Evolutionary conservation across 2,329 filamentous ascomycete species (phyloP), one percentile per base, ranked within the genome.

Genomic region (Xylariaceae sp.): DNA sequence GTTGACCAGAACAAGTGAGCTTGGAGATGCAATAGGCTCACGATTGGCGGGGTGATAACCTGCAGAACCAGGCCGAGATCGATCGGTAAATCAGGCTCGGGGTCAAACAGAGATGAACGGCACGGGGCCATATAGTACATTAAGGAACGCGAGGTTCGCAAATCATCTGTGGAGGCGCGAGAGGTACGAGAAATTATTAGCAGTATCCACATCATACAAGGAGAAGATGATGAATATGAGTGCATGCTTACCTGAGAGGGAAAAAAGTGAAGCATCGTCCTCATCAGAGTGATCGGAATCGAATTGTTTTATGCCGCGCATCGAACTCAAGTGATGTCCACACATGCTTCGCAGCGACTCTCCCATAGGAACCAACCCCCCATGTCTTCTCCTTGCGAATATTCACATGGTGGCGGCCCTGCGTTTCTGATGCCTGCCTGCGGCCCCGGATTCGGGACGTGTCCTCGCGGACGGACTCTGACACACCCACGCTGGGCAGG

Each of bases 331-430:
- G 87, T 89, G 81, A 83, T 81, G 63, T 65, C 71, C 78, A 79
- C 78, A 90, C 87, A 82, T 91, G 90, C 87, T 91, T 86, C 87
- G 86, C 87, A 89, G 85, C 76, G 83, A 81, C 87, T 87, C 77
- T 85, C 85, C 87, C 87, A 93, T 83, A 87, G 85, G 81, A 73
- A 75, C 61, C 54, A 61, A 48, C 49, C 59, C 57, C 59, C 41
- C 44, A 42, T 57, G 47, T 58, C 58, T 59, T 64, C 62, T 60
- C 64, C 63, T 51, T 49, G 37, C 47, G 54, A 53, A 51, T 59
- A 60, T 53, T 29, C 51, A 58, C 55, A 48, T 47, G 47, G 49
- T 49, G 55, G 52, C 57, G 67, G 63, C 68, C 79, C 81, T 86
- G 85, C 84, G 77, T 91, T 89, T 91, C 87, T 91, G 85, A 90